Conservation (phyloP, 2,329 filamentous ascomycete species). For the Fusarium nelsonii region DNA sequence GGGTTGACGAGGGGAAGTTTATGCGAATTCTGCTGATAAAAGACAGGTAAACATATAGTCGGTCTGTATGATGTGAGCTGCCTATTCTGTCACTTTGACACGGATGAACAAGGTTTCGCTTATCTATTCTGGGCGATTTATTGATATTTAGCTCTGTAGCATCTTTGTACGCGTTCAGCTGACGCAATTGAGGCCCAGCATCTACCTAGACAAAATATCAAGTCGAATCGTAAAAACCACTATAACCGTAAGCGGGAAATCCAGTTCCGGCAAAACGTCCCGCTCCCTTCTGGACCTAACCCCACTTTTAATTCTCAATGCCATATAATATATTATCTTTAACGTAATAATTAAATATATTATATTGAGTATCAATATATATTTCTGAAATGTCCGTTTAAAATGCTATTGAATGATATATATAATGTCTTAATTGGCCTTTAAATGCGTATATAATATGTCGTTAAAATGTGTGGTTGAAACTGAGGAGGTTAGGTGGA, state of each 20-base stretch:
- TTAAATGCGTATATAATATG: too few species aligned
- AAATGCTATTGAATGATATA: too few species aligned
- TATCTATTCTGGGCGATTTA: not conserved
- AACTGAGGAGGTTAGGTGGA: too few species aligned
- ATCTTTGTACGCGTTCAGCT: conserved; percentile 7
- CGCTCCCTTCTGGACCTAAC: too few species aligned
- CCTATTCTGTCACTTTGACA: conserved; percentile 4
- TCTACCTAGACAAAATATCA: not conserved
- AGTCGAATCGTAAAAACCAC: not conserved
- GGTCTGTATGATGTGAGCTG: not conserved
- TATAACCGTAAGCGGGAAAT: not conserved
- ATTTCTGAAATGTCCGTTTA: too few species aligned
- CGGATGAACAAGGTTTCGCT: not conserved
- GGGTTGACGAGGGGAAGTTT: conserved; percentile 14
- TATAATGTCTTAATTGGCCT: too few species aligned
- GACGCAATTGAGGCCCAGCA: not conserved
- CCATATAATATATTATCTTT: too few species aligned
- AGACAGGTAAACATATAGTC: not conserved
- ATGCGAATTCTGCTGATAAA: conserved; percentile 1
- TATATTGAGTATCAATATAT: too few species aligned
- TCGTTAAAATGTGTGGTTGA: too few species aligned
- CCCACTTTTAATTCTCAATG: too few species aligned
- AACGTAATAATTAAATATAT: too few species aligned
- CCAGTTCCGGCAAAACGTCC: too few species aligned
- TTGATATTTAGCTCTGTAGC: conserved; percentile 1